Percentiles rank a stretch among this genome's conserved stretches.
Conservation (phyloP, 441 rosid species). For the Populus trichocarpa region DNA sequence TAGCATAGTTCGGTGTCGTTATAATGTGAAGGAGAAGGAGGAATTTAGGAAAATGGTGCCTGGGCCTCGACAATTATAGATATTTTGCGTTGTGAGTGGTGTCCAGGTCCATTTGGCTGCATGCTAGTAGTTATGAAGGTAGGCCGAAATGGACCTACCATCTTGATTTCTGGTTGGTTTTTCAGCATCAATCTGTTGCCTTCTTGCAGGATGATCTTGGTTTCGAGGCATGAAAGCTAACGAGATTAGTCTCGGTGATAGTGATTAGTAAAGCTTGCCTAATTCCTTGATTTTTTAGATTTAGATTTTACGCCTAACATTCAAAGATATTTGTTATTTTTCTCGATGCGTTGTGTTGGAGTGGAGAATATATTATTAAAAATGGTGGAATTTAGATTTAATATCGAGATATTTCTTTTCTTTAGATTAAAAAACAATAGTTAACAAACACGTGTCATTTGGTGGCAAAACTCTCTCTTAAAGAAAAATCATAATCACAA, state of each 20-base stretch:
- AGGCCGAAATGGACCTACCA: background rate
- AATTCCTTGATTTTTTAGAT: no score
- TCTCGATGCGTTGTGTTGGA: background rate
- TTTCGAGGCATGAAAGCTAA: background rate
- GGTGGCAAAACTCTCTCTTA: background rate
- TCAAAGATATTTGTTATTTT: no score
- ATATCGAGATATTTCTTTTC: background rate
- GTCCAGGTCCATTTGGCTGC: no score
- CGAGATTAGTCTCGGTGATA: background rate
- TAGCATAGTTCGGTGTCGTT: background rate
- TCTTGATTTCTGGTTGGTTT: background rate
- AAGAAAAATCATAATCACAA: no score
- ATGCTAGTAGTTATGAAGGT: no score
- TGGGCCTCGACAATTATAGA: no score
- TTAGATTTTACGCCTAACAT: background rate
- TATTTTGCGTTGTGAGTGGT: no score
- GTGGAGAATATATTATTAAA: background rate
- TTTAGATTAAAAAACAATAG: no score
- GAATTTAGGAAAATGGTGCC: no score
- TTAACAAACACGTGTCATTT: background rate
- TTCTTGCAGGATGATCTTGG: no score
- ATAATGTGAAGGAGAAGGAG: background rate
- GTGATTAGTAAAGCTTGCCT: background rate
- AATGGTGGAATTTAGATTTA: background rate
- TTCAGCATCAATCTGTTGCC: background rate